These are phyloP conservation scores for Limonium bicolor DNA, from an alignment of 148 eudicot species.

Conservation along the genomic window DNA sequence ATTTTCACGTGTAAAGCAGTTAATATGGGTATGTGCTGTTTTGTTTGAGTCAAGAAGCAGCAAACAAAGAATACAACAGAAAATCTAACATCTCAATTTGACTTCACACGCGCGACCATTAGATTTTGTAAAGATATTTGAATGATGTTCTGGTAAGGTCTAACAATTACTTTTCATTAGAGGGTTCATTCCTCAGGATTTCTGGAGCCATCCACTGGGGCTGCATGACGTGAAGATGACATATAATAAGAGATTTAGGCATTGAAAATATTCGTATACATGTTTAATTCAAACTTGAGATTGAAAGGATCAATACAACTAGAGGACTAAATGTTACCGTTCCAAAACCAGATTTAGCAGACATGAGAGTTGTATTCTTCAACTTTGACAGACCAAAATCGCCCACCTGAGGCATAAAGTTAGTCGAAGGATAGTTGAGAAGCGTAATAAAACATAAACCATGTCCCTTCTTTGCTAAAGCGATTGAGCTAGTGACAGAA, in stretches of 20 bases:
- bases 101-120: no score
- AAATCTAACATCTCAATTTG: no score
- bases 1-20: no score
- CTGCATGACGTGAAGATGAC: slow-evolving; percentile 18
- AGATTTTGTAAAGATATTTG: no score
- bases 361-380: slow-evolving; percentile 60
- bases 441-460: neutral
- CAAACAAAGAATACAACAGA: no score
- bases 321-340: slow-evolving; percentile 27
- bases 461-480: no score
- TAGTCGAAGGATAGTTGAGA: neutral
- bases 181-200: slow-evolving; percentile 73
- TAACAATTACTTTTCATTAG: slow-evolving; percentile 50
- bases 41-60: no score
- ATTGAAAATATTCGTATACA: neutral
- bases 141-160: no score
- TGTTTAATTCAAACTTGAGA: neutral
- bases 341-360: slow-evolving; percentile 76
- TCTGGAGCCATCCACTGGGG: slow-evolving; percentile 99
- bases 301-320: neutral
- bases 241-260: neutral
- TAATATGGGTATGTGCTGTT: no score
- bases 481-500: slow-evolving; percentile 2
- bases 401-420: slow-evolving; percentile 43
- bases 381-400: slow-evolving; percentile 76